Base-by-base conservation (phyloP, 2,329 filamentous ascomycete genomes). In the Diaporthe velutina region DNA sequence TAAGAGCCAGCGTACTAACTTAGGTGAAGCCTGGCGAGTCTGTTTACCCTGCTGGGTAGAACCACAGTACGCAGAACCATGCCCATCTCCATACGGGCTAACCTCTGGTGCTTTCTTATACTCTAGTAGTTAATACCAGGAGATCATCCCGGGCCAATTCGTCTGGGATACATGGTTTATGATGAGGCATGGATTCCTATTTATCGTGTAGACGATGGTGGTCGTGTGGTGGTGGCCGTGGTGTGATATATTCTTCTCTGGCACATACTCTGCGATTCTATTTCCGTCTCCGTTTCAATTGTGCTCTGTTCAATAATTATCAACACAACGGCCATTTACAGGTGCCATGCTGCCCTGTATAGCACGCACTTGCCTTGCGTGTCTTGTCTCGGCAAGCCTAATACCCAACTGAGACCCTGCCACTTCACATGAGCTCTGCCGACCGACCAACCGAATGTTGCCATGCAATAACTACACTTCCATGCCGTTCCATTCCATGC, bases 201-300 rank as follows among this genome's bases (percentile, higher is more conserved):
- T 7, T 9, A 22, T 42, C 61, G 15, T 22, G 4, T 6, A 30
- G 3, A 19, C 25, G 17, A 19, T 19, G 0, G 5, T n/a, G n/a
- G n/a, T n/a, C n/a, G n/a, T n/a, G n/a, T n/a, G n/a, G n/a, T n/a
- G 57, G 35, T 28, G 35, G 28, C 17, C 1, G 4, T 19, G 25
- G 12, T 55, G 13, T 28, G n/a, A n/a, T n/a, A n/a, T n/a, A n/a
- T n/a, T n/a, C n/a, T n/a, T n/a, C n/a, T n/a, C n/a, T n/a, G n/a
- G n/a, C 4, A 33, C 35, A 61, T n/a, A 45, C 33, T 40, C 12
- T 40, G 55, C 33, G n/a, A 15, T 9, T 6, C 10, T 4, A 15
- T 35, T 66, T 48, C 61, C 61, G 61, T 66, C 42, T 50, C 9
- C 61, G 60, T 48, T n/a, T n/a, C n/a, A n/a, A n/a, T n/a, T 50